Evolutionary conservation across 257 asterid species (phyloP).

Genomic region (Solanum appendiculatum): DNA sequence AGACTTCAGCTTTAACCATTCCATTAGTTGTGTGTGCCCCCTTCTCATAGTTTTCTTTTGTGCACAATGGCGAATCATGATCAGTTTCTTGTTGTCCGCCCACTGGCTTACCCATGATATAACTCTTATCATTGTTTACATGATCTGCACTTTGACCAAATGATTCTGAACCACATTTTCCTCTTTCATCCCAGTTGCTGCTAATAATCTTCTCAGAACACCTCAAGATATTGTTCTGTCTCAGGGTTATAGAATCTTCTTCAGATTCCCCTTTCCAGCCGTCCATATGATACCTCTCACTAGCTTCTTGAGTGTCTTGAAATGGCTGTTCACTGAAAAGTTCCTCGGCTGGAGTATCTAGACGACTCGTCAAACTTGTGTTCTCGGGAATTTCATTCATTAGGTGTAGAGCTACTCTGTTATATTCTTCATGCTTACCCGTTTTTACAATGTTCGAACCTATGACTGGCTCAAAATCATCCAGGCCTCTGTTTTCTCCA

Average conservation of each 20-base stretch:
- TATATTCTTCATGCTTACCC: conserved; percentile 17
- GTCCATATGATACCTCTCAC: neutral
- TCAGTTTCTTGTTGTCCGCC: neutral
- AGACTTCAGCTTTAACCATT: conserved; percentile 10
- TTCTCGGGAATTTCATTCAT: conserved; percentile 16
- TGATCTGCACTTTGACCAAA: neutral
- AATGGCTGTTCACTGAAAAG: neutral
- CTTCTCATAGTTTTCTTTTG: neutral
- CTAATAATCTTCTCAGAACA: conserved; percentile 1
- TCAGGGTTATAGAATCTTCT: neutral
- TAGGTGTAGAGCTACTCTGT: conserved; percentile 5
- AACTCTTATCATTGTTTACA: neutral
- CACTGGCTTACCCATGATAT: neutral
- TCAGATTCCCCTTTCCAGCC: neutral
- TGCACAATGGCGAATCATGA: neutral
- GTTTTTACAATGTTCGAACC: conserved; percentile 9
- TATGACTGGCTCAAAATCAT: conserved; percentile 7
- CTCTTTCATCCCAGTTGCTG: conserved; percentile 10
- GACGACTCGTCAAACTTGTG: neutral
- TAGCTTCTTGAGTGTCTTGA: conserved; percentile 12
- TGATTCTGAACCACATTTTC: conserved; percentile 4
- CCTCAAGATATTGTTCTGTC: neutral
- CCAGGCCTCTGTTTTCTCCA: neutral
- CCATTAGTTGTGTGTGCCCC: conserved; percentile 1
- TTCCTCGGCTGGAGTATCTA: conserved; percentile 9